Evolutionary conservation across 257 asterid species (phyloP), one percentile per base, ranked within the genome.

Genomic region (Capsicum rhomboideum): DNA sequence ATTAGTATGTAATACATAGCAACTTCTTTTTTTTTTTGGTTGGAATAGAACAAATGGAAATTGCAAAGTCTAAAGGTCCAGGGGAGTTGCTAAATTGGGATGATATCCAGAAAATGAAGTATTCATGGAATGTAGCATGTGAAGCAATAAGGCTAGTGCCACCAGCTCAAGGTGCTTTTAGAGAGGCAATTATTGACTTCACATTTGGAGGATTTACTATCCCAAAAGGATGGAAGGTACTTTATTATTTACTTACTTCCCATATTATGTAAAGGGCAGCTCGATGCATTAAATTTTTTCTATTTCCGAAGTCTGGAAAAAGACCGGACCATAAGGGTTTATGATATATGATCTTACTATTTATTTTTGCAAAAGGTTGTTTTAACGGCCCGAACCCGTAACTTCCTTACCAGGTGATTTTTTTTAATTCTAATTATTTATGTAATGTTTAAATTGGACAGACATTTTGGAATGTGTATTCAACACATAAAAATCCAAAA

Each of bases 101-200:
- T n/a, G 91, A 88, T 34, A 37, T 86, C 29, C 83, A 87, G 67
- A 86, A 86, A 80, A 88, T 88, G 91, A 88, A 86, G 82, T 88
- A 78, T 21, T 69, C 88, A 2, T 88, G 90, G 90, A 46, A 82
- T 40, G 87, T 82, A 1, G 89, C 84, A 3, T 44, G 87, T 31
- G 89, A 84, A 78, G 68, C 63, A 37, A 2, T 87, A 49, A 78
- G 90, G 13, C 46, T 87, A 61, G 59, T 77, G 20, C 88, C 90
- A 3, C 90, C 90, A 34, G 68, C 54, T 23, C 88, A 82, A 53
- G 88, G 90, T 8, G 80, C 67, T 79, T 87, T 87, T 44, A 55
- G 90, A 66, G 88, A 85, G 71, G 72, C 88, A 63, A 58, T 69
- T 16, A 78, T 85, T 26, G 85, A 84, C 14, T 85, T 84, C 37